Evolutionary conservation across 176 grass and related monocot genomes (phyloP).

Genomic region (Poa pratensis): DNA sequence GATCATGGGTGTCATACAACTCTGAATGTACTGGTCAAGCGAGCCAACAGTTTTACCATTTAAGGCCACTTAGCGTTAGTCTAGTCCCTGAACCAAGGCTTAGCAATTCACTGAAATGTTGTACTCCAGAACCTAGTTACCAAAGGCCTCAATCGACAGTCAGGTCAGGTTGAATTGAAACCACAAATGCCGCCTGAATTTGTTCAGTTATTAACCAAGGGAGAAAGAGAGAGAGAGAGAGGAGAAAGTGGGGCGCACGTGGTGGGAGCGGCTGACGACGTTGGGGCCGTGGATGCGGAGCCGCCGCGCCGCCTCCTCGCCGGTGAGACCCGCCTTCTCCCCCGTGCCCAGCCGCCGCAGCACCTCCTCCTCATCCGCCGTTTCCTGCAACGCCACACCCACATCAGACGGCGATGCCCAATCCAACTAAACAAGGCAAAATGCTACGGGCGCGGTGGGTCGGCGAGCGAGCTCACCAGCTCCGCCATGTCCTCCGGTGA

Average conservation of each 20-base stretch:
- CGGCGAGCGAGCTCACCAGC: constrained; percentile 12
- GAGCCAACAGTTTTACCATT: background rate
- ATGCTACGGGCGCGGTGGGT: too few relatives aligned
- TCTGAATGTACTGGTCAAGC: background rate
- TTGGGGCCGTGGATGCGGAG: constrained; percentile 46
- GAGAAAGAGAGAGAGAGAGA: too few relatives aligned
- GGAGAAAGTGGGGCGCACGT: constrained; percentile 20
- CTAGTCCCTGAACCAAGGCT: background rate
- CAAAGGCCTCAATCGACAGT: background rate
- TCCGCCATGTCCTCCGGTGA: constrained; percentile 43
- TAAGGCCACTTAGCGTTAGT: background rate
- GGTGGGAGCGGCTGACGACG: constrained; percentile 18
- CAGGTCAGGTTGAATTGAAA: background rate
- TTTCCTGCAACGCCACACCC: constrained; percentile 31
- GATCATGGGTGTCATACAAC: background rate
- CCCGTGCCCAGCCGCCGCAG: constrained; percentile 40
- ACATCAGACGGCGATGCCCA: background rate
- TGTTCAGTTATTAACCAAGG: background rate
- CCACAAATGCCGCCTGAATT: background rate
- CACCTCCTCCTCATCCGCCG: constrained; percentile 38
- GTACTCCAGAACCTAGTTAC: background rate
- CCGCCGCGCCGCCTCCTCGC: constrained; percentile 27
- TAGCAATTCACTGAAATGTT: background rate
- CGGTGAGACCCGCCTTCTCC: constrained; percentile 37
- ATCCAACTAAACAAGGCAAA: background rate